Evolutionary conservation across 352 stramenopile genomes (phyloP).

Genomic region (Pelagophyceae sp.): DNA sequence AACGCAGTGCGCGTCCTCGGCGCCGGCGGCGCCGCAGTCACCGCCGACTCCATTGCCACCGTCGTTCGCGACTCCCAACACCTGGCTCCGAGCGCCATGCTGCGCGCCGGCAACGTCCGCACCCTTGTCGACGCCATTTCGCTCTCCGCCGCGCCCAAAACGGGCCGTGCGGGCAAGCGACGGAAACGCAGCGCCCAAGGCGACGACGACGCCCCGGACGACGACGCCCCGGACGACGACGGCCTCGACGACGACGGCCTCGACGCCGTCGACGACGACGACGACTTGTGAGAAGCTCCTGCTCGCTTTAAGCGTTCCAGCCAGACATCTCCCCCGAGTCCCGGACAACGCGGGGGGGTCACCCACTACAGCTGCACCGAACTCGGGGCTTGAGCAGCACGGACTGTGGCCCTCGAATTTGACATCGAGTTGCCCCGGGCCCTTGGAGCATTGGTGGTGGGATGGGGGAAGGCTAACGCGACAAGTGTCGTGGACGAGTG

Average conservation of each 20-base stretch:
- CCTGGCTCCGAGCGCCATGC: background rate
- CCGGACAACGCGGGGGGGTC: too few relatives aligned
- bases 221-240: background rate
- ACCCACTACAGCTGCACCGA: too few relatives aligned
- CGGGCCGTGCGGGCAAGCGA: background rate
- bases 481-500: too few relatives aligned
- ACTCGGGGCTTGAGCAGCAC: too few relatives aligned
- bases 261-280: background rate
- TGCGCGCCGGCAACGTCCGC: background rate
- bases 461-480: too few relatives aligned
- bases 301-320: too few relatives aligned
- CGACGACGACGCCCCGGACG: background rate
- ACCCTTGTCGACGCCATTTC: background rate
- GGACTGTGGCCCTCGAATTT: too few relatives aligned
- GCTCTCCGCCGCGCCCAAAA: background rate
- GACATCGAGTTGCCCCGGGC: too few relatives aligned
- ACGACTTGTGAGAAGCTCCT: too few relatives aligned
- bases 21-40: background rate
- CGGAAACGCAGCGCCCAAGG: background rate
- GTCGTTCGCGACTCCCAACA: background rate
- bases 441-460: too few relatives aligned
- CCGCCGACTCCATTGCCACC: background rate
- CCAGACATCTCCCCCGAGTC: too few relatives aligned
- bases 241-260: background rate
- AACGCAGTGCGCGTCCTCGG: conserved; percentile 8